Evolutionary conservation across 208 protist genomes (phyloP).

Genomic region (Chromosphaera perkinsii): DNA sequence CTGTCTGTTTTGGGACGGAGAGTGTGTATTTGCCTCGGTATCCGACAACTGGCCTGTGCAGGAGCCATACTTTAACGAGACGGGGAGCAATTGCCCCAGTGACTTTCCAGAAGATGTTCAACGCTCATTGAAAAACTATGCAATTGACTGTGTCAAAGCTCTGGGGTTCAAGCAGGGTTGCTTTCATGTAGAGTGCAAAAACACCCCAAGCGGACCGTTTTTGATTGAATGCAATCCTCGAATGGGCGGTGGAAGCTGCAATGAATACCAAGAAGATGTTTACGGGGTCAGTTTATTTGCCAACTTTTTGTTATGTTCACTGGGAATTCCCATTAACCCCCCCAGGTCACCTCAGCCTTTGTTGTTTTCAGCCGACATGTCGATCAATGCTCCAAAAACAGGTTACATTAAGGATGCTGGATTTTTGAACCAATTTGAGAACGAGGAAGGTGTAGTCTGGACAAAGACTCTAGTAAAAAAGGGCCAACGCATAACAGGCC

Average conservation of each 20-base stretch:
- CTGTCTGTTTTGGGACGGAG: no score
- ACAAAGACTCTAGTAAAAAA: background rate
- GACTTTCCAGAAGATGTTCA: background rate
- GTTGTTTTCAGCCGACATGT: background rate
- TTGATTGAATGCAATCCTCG: conserved; percentile 10
- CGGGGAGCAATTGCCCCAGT: conserved; percentile 7
- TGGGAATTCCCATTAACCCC: conserved; percentile 15
- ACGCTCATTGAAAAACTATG: conserved; percentile 4
- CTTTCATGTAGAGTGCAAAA: conserved; percentile 20
- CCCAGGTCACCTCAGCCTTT: background rate
- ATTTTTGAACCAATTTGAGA: background rate
- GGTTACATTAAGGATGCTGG: background rate
- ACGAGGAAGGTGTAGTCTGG: background rate
- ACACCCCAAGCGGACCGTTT: background rate
- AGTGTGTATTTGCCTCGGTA: no score
- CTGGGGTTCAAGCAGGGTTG: conserved; percentile 16
- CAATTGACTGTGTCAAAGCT: conserved; percentile 13
- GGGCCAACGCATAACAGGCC: background rate
- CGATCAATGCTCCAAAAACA: background rate
- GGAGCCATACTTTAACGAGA: conserved; percentile 14
- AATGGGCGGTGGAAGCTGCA: background rate
- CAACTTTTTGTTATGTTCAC: background rate
- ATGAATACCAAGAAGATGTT: background rate
- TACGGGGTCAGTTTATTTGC: background rate
- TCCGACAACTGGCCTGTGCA: conserved; percentile 1